Evolutionary conservation across 345 rosid genomes (phyloP).

Genomic region (Gossypium ekmanianum): DNA sequence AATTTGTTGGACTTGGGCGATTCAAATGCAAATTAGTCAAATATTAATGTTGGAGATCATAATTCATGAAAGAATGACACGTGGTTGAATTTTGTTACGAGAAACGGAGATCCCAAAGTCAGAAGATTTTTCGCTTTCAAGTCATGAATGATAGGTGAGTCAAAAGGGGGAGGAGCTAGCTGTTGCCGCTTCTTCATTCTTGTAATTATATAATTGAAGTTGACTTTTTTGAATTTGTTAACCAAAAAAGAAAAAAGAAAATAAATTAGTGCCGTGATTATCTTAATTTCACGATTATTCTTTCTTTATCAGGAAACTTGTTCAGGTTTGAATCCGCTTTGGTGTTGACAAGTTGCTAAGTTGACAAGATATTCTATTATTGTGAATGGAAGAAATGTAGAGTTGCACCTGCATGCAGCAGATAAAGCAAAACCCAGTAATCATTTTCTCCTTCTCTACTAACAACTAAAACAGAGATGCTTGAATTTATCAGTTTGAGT

Average conservation of each 20-base stretch:
- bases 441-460: not conserved
- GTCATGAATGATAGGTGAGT: not conserved
- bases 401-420: not conserved
- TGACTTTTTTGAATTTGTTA: not conserved
- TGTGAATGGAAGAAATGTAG: not conserved
- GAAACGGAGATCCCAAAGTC: too few species aligned
- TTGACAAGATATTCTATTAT: not conserved
- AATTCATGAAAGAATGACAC: constrained; percentile 11
- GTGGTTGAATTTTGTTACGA: not conserved
- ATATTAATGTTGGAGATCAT: not conserved
- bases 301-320: too few species aligned
- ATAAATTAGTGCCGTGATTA: too few species aligned
- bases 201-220: not conserved
- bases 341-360: not conserved
- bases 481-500: not conserved
- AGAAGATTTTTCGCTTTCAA: not conserved
- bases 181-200: not conserved
- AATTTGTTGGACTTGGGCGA: not conserved
- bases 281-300: too few species aligned
- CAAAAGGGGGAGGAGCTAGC: not conserved
- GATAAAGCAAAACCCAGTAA: not conserved
- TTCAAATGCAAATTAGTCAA: not conserved
- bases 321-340: too few species aligned
- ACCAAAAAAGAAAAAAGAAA: too few species aligned
- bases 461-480: not conserved